Conservation (phyloP, 805 yeast species). For the Schizosaccharomyces osmophilus region DNA sequence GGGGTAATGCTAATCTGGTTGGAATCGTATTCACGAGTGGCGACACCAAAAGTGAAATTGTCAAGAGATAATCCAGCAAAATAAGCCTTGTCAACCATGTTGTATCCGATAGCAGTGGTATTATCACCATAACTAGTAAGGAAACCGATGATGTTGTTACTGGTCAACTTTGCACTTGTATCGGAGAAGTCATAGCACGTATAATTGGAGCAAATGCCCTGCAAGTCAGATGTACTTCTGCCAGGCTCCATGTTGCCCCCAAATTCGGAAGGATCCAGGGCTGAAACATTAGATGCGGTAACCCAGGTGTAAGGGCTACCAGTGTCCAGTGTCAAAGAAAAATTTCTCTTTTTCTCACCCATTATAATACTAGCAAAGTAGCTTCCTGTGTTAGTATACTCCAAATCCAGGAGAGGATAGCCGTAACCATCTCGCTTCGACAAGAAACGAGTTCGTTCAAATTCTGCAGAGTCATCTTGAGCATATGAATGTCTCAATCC, state of each 20-base stretch:
- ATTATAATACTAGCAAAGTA: background rate
- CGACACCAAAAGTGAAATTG: background rate
- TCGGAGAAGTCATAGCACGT: background rate
- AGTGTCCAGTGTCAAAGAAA: background rate
- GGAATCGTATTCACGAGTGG: background rate
- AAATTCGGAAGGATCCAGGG: background rate
- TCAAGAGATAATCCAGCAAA: background rate
- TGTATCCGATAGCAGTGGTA: background rate
- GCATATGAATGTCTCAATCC: background rate
- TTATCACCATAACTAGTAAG: background rate
- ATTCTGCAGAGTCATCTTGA: background rate
- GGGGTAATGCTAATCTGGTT: background rate
- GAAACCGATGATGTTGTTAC: background rate
- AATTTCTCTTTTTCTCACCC: background rate
- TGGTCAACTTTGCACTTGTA: background rate
- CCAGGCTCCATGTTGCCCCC: background rate
- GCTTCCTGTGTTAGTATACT: background rate
- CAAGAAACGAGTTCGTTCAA: background rate
- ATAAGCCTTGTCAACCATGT: background rate
- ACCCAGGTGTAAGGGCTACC: slow-evolving; percentile 1
- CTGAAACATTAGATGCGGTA: background rate
- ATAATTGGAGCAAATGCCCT: background rate
- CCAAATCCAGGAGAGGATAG: background rate
- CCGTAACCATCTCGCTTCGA: background rate
- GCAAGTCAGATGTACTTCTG: background rate